A percentile compares a stretch with the other conserved stretches of the same genome.
phyloP scores from a whole-genome alignment of 2,329 filamentous ascomycete genomes.

The Phialophora macrospora region DNA sequence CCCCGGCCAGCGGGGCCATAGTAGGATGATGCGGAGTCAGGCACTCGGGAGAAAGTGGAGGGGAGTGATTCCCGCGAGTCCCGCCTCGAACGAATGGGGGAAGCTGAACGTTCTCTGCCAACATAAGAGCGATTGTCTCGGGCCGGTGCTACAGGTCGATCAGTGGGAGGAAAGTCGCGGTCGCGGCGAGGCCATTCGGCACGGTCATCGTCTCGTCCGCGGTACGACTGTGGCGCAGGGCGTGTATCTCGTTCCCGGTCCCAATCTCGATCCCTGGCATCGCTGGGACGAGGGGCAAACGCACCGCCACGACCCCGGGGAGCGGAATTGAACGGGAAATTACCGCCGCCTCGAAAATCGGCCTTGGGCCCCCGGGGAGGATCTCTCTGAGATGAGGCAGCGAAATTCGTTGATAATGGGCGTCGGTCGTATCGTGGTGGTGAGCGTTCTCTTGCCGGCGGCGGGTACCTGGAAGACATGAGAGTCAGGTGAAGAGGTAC shows the following conservation, averaged over 20 bases:
- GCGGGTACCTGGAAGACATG: conserved; percentile 54
- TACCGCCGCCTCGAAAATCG: conserved; percentile 62
- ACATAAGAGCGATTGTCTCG: conserved; percentile 52
- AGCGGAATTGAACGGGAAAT: conserved; percentile 39
- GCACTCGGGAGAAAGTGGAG: conserved; percentile 46
- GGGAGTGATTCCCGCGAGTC: conserved; percentile 51
- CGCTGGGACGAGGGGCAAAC: conserved; percentile 65
- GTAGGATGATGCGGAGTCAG: conserved; percentile 46
- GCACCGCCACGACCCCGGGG: conserved; percentile 59
- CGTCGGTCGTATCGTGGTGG: conserved; percentile 72
- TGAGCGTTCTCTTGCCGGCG: conserved; percentile 71
- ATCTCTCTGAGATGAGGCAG: conserved; percentile 60
- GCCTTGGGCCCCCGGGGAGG: conserved; percentile 83
- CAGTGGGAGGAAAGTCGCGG: conserved; percentile 52
- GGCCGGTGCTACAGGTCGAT: conserved; percentile 40
- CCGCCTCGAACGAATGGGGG: conserved; percentile 50
- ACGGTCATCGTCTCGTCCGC: conserved; percentile 47
- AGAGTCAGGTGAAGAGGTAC: conserved; percentile 52
- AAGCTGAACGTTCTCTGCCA: conserved; percentile 52
- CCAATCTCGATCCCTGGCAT: conserved; percentile 29
- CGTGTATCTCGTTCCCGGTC: conserved; percentile 51
- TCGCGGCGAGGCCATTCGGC: conserved; percentile 54
- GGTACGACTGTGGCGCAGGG: conserved; percentile 47
- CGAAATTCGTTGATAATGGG: conserved; percentile 62
- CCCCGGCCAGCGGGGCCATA: conserved; percentile 45